Evolutionary conservation across 495 filamentous ascomycete species (phyloP).

Genomic region (Tuber borchii): DNA sequence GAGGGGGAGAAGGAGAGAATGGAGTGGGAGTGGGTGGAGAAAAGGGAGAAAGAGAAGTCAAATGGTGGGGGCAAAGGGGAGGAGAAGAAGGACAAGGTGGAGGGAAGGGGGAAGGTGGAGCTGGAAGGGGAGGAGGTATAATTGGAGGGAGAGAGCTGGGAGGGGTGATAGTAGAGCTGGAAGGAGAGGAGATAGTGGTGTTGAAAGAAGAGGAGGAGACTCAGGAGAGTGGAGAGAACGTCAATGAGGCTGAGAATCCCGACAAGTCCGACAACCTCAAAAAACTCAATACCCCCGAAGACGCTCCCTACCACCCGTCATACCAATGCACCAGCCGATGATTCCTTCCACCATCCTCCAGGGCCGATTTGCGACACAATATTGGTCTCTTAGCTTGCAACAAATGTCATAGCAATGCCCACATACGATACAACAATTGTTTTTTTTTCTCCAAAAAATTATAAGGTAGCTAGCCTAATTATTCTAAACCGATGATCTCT

Average conservation of each 20-base stretch:
- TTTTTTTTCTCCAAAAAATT: background rate
- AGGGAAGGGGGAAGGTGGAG: background rate
- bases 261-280: background rate
- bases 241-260: background rate
- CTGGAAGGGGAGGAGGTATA: background rate
- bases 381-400: background rate
- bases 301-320: background rate
- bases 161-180: background rate
- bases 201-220: background rate
- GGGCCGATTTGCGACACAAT: background rate
- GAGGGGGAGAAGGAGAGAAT: background rate
- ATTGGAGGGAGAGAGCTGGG: background rate
- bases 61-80: background rate
- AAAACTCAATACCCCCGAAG: background rate
- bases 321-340: background rate
- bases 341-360: background rate
- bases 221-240: background rate
- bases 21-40: conserved; percentile 9
- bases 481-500: background rate
- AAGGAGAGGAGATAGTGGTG: background rate
- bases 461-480: background rate
- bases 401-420: background rate
- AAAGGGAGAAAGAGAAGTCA: conserved; percentile 13
- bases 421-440: background rate
- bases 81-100: background rate